A percentile compares a stretch with the other conserved stretches of the same genome.
phyloP scores from a whole-genome alignment of 2,329 filamentous ascomycete genomes.

The Tolypocladium endophyticum region DNA sequence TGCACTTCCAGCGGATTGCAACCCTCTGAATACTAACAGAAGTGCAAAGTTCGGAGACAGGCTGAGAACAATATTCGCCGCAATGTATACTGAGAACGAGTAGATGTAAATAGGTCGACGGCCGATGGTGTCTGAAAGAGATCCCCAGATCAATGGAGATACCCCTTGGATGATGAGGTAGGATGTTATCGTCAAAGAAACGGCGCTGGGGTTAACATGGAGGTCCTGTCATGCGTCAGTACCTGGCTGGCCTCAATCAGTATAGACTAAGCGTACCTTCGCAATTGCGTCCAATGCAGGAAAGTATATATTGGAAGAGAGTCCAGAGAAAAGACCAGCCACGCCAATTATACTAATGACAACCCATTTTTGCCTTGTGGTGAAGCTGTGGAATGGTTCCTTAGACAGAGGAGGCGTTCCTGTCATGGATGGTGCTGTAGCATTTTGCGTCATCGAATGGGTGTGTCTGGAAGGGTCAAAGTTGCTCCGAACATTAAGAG shows the following conservation, averaged over 20 bases:
- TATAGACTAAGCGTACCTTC: conserved; percentile 9
- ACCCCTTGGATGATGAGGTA: conserved; percentile 42
- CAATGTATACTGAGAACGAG: conserved; percentile 34
- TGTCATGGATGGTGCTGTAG: not conserved
- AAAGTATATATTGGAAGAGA: conserved; percentile 41
- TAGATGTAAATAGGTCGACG: conserved; percentile 33
- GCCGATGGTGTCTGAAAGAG: conserved; percentile 34
- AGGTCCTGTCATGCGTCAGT: conserved; percentile 12
- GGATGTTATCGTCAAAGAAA: conserved; percentile 30
- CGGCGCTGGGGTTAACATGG: conserved; percentile 14
- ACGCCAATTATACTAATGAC: conserved; percentile 37
- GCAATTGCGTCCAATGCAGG: conserved; percentile 30
- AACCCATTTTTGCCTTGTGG: conserved; percentile 23
- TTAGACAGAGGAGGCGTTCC: not conserved
- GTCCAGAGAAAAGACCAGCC: conserved; percentile 41
- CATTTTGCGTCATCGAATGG: not conserved
- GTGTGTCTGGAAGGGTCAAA: too few species aligned
- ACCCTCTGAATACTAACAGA: conserved; percentile 29
- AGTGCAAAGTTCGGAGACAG: conserved; percentile 30
- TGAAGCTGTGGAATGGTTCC: conserved; percentile 2
- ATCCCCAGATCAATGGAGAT: conserved; percentile 36
- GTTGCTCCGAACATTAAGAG: too few species aligned
- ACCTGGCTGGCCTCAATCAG: not conserved
- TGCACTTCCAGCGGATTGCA: conserved; percentile 11
- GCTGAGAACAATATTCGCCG: conserved; percentile 34